Evolutionary conservation across 345 rosid species (phyloP), one percentile per base, ranked within the genome.

Genomic region (Lepidium aucheri): DNA sequence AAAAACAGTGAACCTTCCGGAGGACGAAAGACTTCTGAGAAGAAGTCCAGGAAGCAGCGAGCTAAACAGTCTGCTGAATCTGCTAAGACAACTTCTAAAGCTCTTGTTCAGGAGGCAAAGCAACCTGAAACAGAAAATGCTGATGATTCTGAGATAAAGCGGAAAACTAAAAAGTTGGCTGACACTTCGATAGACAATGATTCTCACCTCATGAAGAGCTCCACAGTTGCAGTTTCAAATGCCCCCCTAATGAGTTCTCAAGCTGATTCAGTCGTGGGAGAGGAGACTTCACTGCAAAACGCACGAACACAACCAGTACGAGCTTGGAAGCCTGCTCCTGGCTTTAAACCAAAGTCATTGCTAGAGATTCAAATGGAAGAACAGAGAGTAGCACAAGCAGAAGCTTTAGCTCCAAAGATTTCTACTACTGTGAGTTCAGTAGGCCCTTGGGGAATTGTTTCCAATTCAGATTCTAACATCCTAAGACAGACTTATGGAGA

Each of bases 261-360:
- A 74, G 74, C 40, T 55, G 85, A 60, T 47, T 33, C 58, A 12
- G 56, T 53, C 16, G 80, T 80, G 77, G 75, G 36, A 8, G 78
- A 82, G 15, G 91, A 85, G 33, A 58, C 81, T 62, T 53, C 80
- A 13, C 53, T 39, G 58, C 83, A 63, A 55, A 75, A 43, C 60
- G n/a, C 74, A 53, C 78, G 69, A 56, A 43, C 76, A 22, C 79
- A 73, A 54, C 60, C 82, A 2, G 80, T 70, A 30, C 83, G 88
- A 53, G 96, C 93, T 57, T 95, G 99, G 99, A 91, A 86, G 80
- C 90, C 93, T 83, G 96, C 99, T 72, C 96, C 95, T 47, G 96
- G 97, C 73, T 83, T 87, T 81, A 95, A 83, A 80, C 83, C 96
- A 11, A 95, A 85, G 83, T 91, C 99, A 28, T 74, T 95, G 68